Evolutionary conservation across 805 yeast genomes (phyloP).

Genomic region (Tetrapisispora taiwanensis): DNA sequence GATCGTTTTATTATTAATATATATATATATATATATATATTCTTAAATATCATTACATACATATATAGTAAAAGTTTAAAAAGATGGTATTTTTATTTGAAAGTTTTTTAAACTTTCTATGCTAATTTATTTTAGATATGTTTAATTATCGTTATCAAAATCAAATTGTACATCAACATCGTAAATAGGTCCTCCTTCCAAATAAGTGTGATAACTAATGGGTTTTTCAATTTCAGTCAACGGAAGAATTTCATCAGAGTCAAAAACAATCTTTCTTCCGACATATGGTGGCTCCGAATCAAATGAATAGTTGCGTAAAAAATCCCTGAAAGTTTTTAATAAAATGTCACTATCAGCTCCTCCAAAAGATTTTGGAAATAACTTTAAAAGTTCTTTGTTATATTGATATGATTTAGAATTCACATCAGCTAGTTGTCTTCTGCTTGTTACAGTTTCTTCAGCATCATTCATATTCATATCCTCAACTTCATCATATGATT

Average conservation of each 20-base stretch:
- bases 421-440: not conserved
- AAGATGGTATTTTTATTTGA: too few species aligned
- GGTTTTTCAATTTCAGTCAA: conserved; percentile 12
- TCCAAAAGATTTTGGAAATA: conserved; percentile 16
- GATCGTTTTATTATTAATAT: not conserved
- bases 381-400: conserved; percentile 14
- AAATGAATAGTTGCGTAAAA: conserved; percentile 20
- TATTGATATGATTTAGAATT: conserved; percentile 4
- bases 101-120: too few species aligned
- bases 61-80: not conserved
- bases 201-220: not conserved
- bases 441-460: not conserved
- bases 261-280: conserved; percentile 19
- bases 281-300: conserved; percentile 12
- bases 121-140: not conserved
- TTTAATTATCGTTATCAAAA: not conserved
- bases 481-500: conserved; percentile 1
- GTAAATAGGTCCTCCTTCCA: not conserved
- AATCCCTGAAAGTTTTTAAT: conserved; percentile 17
- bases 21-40: not conserved
- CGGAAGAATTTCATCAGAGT: conserved; percentile 19
- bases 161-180: conserved; percentile 2
- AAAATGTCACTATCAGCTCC: conserved; percentile 17
- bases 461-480: not conserved
- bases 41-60: not conserved